Evolutionary conservation across 495 filamentous ascomycete species (phyloP).

Genomic region (Lophiotrema nucula): DNA sequence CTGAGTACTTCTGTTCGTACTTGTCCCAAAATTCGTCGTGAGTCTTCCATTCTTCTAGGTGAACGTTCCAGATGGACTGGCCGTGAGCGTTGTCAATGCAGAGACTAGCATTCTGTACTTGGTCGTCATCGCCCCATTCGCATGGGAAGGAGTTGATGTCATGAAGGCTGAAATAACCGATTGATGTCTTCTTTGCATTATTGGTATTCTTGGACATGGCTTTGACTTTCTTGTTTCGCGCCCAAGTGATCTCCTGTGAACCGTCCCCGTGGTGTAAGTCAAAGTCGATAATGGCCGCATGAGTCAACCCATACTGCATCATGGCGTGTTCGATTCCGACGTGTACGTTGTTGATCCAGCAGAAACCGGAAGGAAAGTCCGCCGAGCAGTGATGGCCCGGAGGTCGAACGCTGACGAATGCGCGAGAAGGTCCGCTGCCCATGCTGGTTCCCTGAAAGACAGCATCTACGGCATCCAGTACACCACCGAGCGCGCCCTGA

Average conservation of each 20-base stretch:
- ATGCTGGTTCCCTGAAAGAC: slow-evolving; percentile 58
- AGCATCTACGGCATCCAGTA: slow-evolving; percentile 85
- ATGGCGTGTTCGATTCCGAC: slow-evolving; percentile 91
- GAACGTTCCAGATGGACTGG: slow-evolving; percentile 95
- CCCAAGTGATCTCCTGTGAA: slow-evolving; percentile 88
- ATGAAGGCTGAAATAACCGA: slow-evolving; percentile 94
- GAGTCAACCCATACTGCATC: slow-evolving; percentile 77
- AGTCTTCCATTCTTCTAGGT: slow-evolving; percentile 81
- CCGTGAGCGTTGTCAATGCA: slow-evolving; percentile 90
- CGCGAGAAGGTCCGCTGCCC: slow-evolving; percentile 59
- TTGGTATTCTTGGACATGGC: slow-evolving; percentile 63
- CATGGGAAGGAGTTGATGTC: slow-evolving; percentile 98
- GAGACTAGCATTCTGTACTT: slow-evolving; percentile 84
- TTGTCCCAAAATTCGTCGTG: slow-evolving; percentile 82
- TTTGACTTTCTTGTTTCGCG: slow-evolving; percentile 66
- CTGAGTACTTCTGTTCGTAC: slow-evolving; percentile 72
- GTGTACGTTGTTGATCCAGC: slow-evolving; percentile 98
- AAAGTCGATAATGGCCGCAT: slow-evolving; percentile 95
- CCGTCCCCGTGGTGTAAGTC: slow-evolving; percentile 97
- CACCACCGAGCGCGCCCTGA: slow-evolving; percentile 83
- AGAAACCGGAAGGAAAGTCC: slow-evolving; percentile 86
- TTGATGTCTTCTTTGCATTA: slow-evolving; percentile 72
- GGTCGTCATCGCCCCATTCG: slow-evolving; percentile 82
- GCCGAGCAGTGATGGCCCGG: slow-evolving; percentile 95
- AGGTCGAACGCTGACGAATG: slow-evolving; percentile 81